Conservation (phyloP, 2,329 filamentous ascomycete species). For the Herpomyces periplanetae region DNA sequence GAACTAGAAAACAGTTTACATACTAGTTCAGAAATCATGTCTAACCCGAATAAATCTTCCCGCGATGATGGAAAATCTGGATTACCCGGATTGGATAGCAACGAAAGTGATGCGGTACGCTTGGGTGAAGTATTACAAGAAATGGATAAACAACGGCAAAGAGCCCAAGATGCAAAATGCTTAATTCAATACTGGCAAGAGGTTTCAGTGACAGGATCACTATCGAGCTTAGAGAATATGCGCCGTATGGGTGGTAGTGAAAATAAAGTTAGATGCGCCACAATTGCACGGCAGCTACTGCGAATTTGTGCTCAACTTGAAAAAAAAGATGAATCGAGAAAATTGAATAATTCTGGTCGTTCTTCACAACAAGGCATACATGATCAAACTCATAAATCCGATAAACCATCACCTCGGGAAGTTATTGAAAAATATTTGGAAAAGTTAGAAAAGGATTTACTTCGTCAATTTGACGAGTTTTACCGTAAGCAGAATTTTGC, state of each 20-base stretch:
- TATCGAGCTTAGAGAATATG: slow-evolving; percentile 58
- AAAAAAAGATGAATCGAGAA: slow-evolving; percentile 18
- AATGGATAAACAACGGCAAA: slow-evolving; percentile 53
- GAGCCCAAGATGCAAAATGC: slow-evolving; percentile 73
- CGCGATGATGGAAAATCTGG: slow-evolving; percentile 19
- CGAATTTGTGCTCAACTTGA: slow-evolving; percentile 76
- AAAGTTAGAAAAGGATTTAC: slow-evolving; percentile 62
- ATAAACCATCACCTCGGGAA: neutral
- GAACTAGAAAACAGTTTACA: slow-evolving; percentile 22
- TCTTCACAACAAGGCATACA: slow-evolving; percentile 8
- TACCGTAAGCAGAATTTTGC: slow-evolving; percentile 83
- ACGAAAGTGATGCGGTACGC: slow-evolving; percentile 40
- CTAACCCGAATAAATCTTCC: slow-evolving; percentile 8
- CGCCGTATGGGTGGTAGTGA: slow-evolving; percentile 47
- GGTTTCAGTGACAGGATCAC: slow-evolving; percentile 52
- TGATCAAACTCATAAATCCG: slow-evolving; percentile 26
- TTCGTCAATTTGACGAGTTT: slow-evolving; percentile 90
- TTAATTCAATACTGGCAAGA: slow-evolving; percentile 89
- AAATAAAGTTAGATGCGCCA: slow-evolving; percentile 67
- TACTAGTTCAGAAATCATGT: neutral
- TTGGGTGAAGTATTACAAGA: slow-evolving; percentile 82
- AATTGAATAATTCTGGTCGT: slow-evolving; percentile 10
- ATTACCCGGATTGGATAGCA: slow-evolving; percentile 4
- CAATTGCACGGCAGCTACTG: slow-evolving; percentile 69
- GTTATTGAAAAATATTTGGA: slow-evolving; percentile 89